Base-by-base conservation (phyloP, 805 yeast genomes). In the Saccharomycodes ludwigii region DNA sequence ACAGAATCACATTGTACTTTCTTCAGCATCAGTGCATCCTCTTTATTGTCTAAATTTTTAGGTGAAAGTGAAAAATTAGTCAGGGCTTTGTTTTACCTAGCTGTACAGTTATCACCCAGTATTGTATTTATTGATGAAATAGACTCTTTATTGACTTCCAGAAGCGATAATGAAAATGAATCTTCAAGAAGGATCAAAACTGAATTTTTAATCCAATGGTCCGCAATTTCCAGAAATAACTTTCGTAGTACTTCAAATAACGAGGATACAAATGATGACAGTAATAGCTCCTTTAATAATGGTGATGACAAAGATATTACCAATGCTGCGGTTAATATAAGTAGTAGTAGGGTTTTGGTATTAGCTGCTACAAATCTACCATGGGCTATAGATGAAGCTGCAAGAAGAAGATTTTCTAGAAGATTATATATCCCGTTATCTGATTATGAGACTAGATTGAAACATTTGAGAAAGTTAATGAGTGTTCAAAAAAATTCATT, bases 311-410 rank as follows among this genome's bases (percentile, higher is more conserved):
- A 70, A 73, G 47, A n/a, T n/a, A 22, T n/a, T 17, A 20, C 9
- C 13, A 19, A 11, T 5, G 13, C 20, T 16, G 27, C 17, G 9
- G 25, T 28, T 3, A 41, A 36, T 9, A 49, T 39, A 4, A 56
- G 46, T 13, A 58, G 63, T 27, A 73, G 71, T 30, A 63, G 96
- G 33, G 97, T 88, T 3, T 61, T 91, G 23, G 93, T 88, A 3
- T 59, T 91, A 24, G 97, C 95, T 0, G 96, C 97, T 2, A 88
- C 97, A 1, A 91, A 88, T 52, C 53, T 88, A 39, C 98, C 98
- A 0, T 88, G 98, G 98, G 79, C 84, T 2, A 85, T 82, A 38
- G 98, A 88, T 54, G 97, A 91, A 48, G 96, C 96, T 3, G 96
- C 97, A 1, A 65, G 96, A 46, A 69, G 97, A 52, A 66, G 97